These are phyloP conservation scores for Beauveria caledonica DNA, from an alignment of 2,329 filamentous ascomycete genomes.

Conservation along the genomic window DNA sequence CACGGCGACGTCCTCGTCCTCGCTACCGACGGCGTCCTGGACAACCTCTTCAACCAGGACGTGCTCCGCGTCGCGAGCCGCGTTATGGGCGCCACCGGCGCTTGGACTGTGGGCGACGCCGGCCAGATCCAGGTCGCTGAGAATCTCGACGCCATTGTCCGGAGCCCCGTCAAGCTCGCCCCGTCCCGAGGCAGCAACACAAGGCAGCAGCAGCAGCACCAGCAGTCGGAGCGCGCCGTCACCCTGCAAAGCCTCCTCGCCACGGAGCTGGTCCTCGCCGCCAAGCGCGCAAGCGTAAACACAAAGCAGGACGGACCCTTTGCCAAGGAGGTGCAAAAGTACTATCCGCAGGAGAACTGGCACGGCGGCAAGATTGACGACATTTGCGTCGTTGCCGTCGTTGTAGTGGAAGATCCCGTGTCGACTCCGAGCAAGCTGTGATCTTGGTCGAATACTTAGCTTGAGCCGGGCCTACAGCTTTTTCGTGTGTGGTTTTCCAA, in stretches of 20 bases:
- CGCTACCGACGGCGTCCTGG: slow-evolving; percentile 91
- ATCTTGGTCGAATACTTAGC: not conserved
- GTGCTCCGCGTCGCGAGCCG: slow-evolving; percentile 71
- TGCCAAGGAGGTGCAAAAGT: slow-evolving; percentile 84
- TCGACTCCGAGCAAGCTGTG: slow-evolving; percentile 27
- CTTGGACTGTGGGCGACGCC: slow-evolving; percentile 58
- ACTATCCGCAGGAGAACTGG: slow-evolving; percentile 80
- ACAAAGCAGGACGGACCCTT: slow-evolving; percentile 82
- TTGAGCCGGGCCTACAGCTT: not conserved
- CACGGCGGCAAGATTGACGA: slow-evolving; percentile 92
- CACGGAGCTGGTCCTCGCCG: slow-evolving; percentile 68
- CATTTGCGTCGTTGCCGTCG: slow-evolving; percentile 76
- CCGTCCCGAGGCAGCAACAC: slow-evolving; percentile 17
- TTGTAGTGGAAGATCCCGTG: slow-evolving; percentile 53
- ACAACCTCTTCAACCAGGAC: slow-evolving; percentile 89
- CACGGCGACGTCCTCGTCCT: slow-evolving; percentile 93
- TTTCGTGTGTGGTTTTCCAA: not conserved
- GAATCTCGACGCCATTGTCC: slow-evolving; percentile 41
- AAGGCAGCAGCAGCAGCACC: slow-evolving; percentile 10
- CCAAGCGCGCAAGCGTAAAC: slow-evolving; percentile 78
- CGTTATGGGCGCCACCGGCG: slow-evolving; percentile 64
- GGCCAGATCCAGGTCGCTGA: slow-evolving; percentile 56
- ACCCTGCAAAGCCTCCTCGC: slow-evolving; percentile 75
- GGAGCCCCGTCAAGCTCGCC: slow-evolving; percentile 1
- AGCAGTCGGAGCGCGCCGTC: slow-evolving; percentile 20